These are phyloP conservation scores for Zalaria sp. DNA, from an alignment of 2,329 filamentous ascomycete genomes.

Conservation along the genomic window DNA sequence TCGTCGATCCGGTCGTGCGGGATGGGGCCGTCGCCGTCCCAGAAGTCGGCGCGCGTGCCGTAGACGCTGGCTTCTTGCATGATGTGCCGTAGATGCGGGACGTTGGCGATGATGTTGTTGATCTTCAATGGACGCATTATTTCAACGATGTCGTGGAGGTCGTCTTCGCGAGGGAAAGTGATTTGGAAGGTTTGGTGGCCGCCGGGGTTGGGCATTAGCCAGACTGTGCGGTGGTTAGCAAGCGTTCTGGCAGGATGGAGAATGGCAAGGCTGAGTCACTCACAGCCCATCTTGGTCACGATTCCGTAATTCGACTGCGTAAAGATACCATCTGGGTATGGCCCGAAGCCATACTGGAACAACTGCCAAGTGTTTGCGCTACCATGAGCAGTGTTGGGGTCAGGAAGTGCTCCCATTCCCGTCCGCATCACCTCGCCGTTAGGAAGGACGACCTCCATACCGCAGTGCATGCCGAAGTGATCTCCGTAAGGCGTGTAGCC, in stretches of 20 bases:
- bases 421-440: slow-evolving; percentile 19
- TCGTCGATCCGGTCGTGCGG: slow-evolving; percentile 25
- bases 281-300: slow-evolving; percentile 32
- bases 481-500: slow-evolving; percentile 26
- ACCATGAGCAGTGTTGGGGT: slow-evolving; percentile 24
- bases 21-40: slow-evolving; percentile 18
- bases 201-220: slow-evolving; percentile 39
- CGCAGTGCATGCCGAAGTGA: slow-evolving; percentile 23
- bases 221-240: slow-evolving; percentile 16
- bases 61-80: slow-evolving; percentile 29
- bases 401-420: slow-evolving; percentile 26
- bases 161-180: slow-evolving; percentile 35
- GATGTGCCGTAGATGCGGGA: slow-evolving; percentile 31
- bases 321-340: slow-evolving; percentile 22
- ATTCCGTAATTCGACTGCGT: slow-evolving; percentile 22
- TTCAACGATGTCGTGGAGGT: slow-evolving; percentile 33
- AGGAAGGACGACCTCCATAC: slow-evolving; percentile 22
- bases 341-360: slow-evolving; percentile 22
- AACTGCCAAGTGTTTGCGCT: slow-evolving; percentile 11
- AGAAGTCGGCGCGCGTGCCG: slow-evolving; percentile 1
- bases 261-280: too few species aligned
- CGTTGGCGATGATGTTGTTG: slow-evolving; percentile 31
- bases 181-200: slow-evolving; percentile 31
- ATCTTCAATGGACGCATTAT: slow-evolving; percentile 32
- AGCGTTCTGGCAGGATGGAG: too few species aligned